Base-by-base conservation (phyloP, 1,284 basidiomycete genomes). In the Mycena sp. region DNA sequence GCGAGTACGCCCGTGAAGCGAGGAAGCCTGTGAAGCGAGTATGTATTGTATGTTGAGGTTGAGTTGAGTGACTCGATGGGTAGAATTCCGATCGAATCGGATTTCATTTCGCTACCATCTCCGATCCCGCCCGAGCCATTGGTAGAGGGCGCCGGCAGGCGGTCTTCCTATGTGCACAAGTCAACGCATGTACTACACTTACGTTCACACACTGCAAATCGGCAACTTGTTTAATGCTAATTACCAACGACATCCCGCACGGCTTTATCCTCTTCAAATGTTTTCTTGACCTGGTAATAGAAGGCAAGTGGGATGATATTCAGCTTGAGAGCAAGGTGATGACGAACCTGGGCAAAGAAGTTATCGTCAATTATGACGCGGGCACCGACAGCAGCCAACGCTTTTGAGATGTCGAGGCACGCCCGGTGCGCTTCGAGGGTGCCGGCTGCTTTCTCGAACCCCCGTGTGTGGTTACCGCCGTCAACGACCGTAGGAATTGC, bases 381-480 rank as follows among this genome's bases (percentile, higher is more conserved):
- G 61, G 87, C 79, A 0, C 85, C 90, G 1, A 83, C 80, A 4
- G 82, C 79, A 2, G 89, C 87, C 5, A 91, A 80, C 1, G 83
- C 87, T 64, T 89, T 88, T 11, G 85, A 81, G 1, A 87, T 79
- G 53, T 79, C 79, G 51, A 91, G 75, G 25, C 85, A 83, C 10
- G 83, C 83, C 9, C 83, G 77, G 65, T 91, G 90, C 0, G 90
- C 86, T 61, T 78, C 79, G 14, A 77, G 71, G 0, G 85, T 87
- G 0, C 80, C 74, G 1, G 89, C 88, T 0, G 88, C 78, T 35
- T 80, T 72, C 14, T 84, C 76, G 72, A 91, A 92, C 17, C 77
- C 83, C 5, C 77, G 75, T 0, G 89, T 90, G 68, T 91, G 89
- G 72, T 91, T 90, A 10, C 85, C 85, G 21, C 88, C 89, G 72